phyloP scores from a whole-genome alignment of 2,329 filamentous ascomycete species.

The Penicillium janthinellum region DNA sequence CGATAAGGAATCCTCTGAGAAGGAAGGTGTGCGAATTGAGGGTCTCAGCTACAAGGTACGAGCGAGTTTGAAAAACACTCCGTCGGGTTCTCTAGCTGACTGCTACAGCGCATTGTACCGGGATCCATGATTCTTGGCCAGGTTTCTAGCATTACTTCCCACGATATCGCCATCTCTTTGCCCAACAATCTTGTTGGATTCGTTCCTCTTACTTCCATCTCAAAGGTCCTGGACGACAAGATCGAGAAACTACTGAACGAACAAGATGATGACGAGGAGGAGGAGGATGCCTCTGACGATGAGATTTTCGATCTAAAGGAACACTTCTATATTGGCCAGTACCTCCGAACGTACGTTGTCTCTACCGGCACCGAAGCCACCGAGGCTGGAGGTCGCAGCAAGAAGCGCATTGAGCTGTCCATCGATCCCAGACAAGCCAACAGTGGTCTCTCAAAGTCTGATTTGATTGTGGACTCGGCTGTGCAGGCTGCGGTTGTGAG shows the following conservation, averaged over 20 bases:
- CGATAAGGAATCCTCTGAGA: slow-evolving; percentile 52
- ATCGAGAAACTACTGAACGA: slow-evolving; percentile 69
- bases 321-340: slow-evolving; percentile 83
- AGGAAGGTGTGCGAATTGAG: slow-evolving; percentile 71
- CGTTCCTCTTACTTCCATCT: slow-evolving; percentile 89
- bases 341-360: slow-evolving; percentile 78
- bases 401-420: slow-evolving; percentile 83
- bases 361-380: slow-evolving; percentile 66
- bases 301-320: slow-evolving; percentile 70
- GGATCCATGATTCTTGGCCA: slow-evolving; percentile 89
- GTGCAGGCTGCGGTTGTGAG: slow-evolving; percentile 87
- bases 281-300: slow-evolving; percentile 51
- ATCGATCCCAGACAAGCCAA: slow-evolving; percentile 80
- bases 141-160: slow-evolving; percentile 75
- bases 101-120: slow-evolving; percentile 70
- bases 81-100: slow-evolving; percentile 34
- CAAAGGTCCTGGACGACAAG: slow-evolving; percentile 72
- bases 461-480: slow-evolving; percentile 72
- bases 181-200: slow-evolving; percentile 93
- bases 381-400: slow-evolving; percentile 62
- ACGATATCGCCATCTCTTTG: slow-evolving; percentile 78
- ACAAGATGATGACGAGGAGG: slow-evolving; percentile 59
- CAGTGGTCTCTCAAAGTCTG: slow-evolving; percentile 69
- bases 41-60: slow-evolving; percentile 84
- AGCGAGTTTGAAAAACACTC: slow-evolving; percentile 5